Conservation (phyloP, 2,329 filamentous ascomycete species). For the Septoria petroselini region DNA sequence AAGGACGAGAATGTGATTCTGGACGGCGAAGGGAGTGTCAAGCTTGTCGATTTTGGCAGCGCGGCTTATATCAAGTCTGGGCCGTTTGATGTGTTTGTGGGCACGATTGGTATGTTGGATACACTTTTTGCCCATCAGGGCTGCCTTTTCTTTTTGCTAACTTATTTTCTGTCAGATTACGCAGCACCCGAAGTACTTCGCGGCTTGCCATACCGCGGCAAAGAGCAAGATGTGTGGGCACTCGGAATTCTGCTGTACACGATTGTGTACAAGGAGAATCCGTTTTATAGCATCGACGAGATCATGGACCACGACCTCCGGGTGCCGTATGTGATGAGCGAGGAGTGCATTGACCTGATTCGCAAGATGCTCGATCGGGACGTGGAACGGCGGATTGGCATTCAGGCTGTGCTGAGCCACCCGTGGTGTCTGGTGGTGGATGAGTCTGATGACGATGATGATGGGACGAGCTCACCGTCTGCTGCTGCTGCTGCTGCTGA, state of each 20-base stretch:
- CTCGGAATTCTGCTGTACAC: conserved; percentile 96
- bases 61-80: conserved; percentile 98
- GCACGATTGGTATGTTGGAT: conserved; percentile 85
- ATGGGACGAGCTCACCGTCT: conserved; percentile 3
- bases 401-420: conserved; percentile 82
- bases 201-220: conserved; percentile 86
- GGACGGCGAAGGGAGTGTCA: conserved; percentile 92
- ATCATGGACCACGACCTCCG: conserved; percentile 96
- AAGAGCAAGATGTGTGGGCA: conserved; percentile 98
- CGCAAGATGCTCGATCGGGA: conserved; percentile 89
- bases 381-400: conserved; percentile 77
- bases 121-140: no score
- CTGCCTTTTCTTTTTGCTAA: no score
- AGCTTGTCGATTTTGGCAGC: conserved; percentile 96
- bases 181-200: conserved; percentile 96
- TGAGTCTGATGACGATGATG: conserved; percentile 25
- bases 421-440: conserved; percentile 63
- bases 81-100: conserved; percentile 97
- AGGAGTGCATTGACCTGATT: conserved; percentile 89
- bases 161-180: conserved; percentile 64
- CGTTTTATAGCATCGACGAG: conserved; percentile 98
- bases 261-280: conserved; percentile 99
- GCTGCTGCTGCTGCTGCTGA: no score
- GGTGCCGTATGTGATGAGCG: conserved; percentile 82
- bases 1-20: conserved; percentile 98